Evolutionary conservation across 345 rosid species (phyloP), one percentile per base, ranked within the genome.

Genomic region (Linum usitatissimum): DNA sequence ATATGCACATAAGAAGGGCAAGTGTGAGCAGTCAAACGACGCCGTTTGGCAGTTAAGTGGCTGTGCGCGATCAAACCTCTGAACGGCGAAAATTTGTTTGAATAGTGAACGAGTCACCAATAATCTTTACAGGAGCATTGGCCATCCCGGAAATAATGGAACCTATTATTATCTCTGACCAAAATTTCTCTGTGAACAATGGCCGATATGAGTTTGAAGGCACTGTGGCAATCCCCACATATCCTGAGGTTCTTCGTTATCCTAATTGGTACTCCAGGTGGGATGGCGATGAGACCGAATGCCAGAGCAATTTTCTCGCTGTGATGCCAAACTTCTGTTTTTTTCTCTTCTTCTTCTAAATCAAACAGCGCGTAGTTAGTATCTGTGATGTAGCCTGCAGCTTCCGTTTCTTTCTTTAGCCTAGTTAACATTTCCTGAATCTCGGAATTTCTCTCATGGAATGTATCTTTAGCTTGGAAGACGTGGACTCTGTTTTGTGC

Each of bases 281-380:
- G 88, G 18, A 91, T 59, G 49, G 84, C 75, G 31, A 88, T 31
- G 18, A 91, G 81, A 48, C 90, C 91, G 65, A 86, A 91, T 0
- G 98, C 92, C 56, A 91, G 72, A 58, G 98, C 92, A 57, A 85
- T 68, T 75, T 91, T 91, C 87, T 91, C 95, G 3, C 95, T 86
- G 64, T 88, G 98, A 74, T 78, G 60, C 51, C 81, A 76, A 30
- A 86, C 96, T 79, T 88, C 92, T 0, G 77, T 73, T 42, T 77
- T 72, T 69, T 79, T 88, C 67, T 91, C 94, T 53, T 91, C 98
- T 79, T 91, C 98, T 72, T 91, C 98, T 36, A 91, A 68, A 65
- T 86, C 95, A 40, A 73, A 83, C 3, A 91, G 87, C 0, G 92
- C 83, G 57, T 80, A 83, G 42, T 73, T 75, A 18, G 81, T 59